Conservation (phyloP, 2,329 filamentous ascomycete genomes). For the Colletotrichum eleusines region DNA sequence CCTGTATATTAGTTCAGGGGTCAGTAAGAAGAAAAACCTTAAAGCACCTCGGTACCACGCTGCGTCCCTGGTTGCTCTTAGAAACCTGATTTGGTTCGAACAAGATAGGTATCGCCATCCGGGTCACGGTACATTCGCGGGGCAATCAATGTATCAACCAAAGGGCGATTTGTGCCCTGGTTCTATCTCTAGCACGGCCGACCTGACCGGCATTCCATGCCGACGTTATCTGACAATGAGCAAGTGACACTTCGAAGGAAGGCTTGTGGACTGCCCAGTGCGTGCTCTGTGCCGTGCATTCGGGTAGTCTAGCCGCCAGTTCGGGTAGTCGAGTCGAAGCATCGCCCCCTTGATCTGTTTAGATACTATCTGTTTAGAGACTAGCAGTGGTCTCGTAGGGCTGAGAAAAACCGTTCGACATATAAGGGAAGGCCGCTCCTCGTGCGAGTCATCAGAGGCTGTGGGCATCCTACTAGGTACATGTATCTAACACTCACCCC, state of each 20-base stretch:
- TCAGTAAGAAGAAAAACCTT: background rate
- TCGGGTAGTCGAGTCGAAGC: background rate
- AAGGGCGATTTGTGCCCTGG: no score
- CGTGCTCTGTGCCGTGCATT: background rate
- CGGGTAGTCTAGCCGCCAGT: background rate
- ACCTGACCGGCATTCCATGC: background rate
- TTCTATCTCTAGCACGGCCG: background rate
- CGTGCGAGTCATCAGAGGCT: constrained; percentile 8
- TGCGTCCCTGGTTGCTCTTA: background rate
- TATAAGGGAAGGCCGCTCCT: background rate
- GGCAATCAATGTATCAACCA: background rate
- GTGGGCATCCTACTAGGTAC: background rate
- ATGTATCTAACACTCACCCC: no score
- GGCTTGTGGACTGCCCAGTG: background rate
- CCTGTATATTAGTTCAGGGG: background rate
- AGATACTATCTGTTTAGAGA: background rate
- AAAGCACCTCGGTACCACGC: background rate
- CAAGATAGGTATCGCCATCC: background rate
- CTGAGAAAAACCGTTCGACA: constrained; percentile 18
- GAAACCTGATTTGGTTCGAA: background rate
- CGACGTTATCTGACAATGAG: background rate
- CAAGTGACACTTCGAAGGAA: background rate
- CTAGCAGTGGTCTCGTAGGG: background rate
- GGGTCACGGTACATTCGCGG: background rate
- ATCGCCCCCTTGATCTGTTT: no score